Evolutionary conservation across 495 filamentous ascomycete genomes (phyloP), one percentile per base, ranked within the genome.

Genomic region (Usnea hakonensis): DNA sequence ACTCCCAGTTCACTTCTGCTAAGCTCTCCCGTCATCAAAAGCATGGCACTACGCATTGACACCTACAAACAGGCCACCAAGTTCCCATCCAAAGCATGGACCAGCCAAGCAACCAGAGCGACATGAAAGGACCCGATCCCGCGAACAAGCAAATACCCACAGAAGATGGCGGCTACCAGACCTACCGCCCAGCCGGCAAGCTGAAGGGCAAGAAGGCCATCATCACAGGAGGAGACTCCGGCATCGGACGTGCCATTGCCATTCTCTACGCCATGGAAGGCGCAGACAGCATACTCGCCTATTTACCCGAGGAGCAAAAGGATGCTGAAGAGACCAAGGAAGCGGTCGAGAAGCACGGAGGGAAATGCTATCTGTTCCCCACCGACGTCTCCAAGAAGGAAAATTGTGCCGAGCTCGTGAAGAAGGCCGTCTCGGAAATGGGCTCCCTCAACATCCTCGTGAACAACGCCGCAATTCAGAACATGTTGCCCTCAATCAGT

Each of bases 231-330:
- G 90, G 90, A 17, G 90, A 94, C 70, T 87, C 83, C 8, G 89
- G 90, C 19, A 94, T 94, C 67, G 89, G 90, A 19, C 86, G 89
- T 10, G 86, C 90, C 0, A 82, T 87, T 19, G 88, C 90, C 0
- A 84, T 93, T 19, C 77, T 95, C 0, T 93, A 85, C 61, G 89
- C 90, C 23, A 87, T 91, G 83, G 90, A 94, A 72, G 90, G 90
- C 5, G 89, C 90, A 16, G 83, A 87, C 50, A 83, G 81, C 53
- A 75, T 89, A 19, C 91, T 95, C 62, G 82, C 81, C 19, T 90
- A 93, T 68, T 76, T 91, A 0, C 86, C 87, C 0, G 82, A 88
- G 32, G 90, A 95, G 69, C 86, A 92, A 68, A 77, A 83, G 41
- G 90, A 93, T 65, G 90, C 89, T 0, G 77, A 85, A 64, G 84